Conservation (phyloP, 2,329 filamentous ascomycete species). For the Ilyonectria robusta region DNA sequence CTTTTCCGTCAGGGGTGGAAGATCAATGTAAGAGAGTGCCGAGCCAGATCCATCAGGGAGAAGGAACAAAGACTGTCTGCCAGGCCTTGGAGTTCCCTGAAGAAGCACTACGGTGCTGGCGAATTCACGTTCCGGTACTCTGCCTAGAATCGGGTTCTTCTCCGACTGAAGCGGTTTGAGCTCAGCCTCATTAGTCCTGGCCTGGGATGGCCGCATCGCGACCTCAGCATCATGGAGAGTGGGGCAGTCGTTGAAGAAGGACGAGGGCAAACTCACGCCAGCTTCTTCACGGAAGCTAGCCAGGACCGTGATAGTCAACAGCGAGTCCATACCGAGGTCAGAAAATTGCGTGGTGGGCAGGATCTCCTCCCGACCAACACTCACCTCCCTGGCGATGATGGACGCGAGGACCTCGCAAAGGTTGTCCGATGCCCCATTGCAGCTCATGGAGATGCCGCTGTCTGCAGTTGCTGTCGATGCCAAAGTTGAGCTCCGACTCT, state of each 20-base stretch:
- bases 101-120: not conserved
- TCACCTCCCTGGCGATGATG: constrained; percentile 60
- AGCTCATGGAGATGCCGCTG: too few species aligned
- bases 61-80: not conserved
- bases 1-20: not conserved
- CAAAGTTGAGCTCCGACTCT: too few species aligned
- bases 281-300: not conserved
- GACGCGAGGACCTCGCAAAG: too few species aligned
- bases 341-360: constrained; percentile 71
- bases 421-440: too few species aligned
- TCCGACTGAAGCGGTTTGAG: not conserved
- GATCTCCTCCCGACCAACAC: constrained; percentile 66
- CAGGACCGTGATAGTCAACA: constrained; percentile 59
- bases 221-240: not conserved
- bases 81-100: not conserved
- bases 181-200: not conserved
- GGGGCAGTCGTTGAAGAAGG: not conserved
- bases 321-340: constrained; percentile 73
- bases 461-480: too few species aligned
- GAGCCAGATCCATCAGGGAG: not conserved
- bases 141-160: not conserved
- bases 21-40: not conserved
- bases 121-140: not conserved
- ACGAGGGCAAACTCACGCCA: not conserved
- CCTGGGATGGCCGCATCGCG: too few species aligned